phyloP scores from a whole-genome alignment of 2,329 filamentous ascomycete species.

The Lachnellula willkommii region DNA sequence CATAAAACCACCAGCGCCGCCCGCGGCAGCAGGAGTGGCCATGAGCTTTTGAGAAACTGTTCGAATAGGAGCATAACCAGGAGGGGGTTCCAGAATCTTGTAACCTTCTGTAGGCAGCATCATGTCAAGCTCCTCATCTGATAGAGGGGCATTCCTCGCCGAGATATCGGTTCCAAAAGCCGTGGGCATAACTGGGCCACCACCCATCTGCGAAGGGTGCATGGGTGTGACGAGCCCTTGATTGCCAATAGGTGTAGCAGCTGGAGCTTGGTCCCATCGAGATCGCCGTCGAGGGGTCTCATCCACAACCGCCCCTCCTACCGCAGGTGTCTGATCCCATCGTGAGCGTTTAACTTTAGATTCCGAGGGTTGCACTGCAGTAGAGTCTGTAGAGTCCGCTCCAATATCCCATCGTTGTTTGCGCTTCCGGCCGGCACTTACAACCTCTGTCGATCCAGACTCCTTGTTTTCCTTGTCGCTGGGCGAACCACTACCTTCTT shows the following conservation, averaged over 20 bases:
- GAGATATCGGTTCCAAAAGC: constrained; percentile 78
- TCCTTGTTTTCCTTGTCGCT: constrained; percentile 68
- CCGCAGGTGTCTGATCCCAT: constrained; percentile 78
- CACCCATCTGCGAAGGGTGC: constrained; percentile 60
- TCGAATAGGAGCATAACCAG: constrained; percentile 82
- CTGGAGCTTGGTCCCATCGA: constrained; percentile 87
- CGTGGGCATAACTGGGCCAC: constrained; percentile 45
- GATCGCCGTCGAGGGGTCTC: constrained; percentile 70
- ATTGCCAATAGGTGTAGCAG: constrained; percentile 68
- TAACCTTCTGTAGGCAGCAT: constrained; percentile 91
- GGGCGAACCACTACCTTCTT: constrained; percentile 47
- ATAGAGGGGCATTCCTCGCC: constrained; percentile 72
- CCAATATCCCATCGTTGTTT: constrained; percentile 93
- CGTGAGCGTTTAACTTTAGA: constrained; percentile 64
- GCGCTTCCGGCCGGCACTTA: constrained; percentile 64
- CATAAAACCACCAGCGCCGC: constrained; percentile 67
- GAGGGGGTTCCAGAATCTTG: constrained; percentile 83
- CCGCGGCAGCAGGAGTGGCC: constrained; percentile 67
- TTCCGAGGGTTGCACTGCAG: constrained; percentile 46
- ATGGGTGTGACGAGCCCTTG: constrained; percentile 73
- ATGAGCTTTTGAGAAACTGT: constrained; percentile 70
- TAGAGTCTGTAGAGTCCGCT: constrained; percentile 48
- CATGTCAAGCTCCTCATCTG: constrained; percentile 88
- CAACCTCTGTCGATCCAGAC: constrained; percentile 60
- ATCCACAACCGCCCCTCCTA: constrained; percentile 44